phyloP scores from a whole-genome alignment of 148 eudicot genomes.

The Selenicereus undatus region DNA sequence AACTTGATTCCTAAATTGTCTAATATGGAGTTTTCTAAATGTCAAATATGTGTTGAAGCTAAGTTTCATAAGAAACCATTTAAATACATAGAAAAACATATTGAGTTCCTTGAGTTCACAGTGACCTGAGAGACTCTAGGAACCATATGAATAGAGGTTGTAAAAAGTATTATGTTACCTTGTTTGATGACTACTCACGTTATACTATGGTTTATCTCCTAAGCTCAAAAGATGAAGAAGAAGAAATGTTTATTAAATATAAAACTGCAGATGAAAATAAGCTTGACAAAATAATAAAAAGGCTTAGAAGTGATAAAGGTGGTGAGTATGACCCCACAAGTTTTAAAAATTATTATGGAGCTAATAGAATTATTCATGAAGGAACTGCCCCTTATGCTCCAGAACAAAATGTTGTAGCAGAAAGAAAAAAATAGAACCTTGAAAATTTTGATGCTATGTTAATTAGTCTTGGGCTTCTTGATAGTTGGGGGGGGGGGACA shows the following conservation, averaged over 20 bases:
- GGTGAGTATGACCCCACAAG: background rate
- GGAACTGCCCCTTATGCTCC: background rate
- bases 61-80: too few species aligned
- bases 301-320: too few species aligned
- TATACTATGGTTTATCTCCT: background rate
- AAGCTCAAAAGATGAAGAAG: background rate
- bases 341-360: background rate
- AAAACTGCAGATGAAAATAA: background rate
- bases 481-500: background rate
- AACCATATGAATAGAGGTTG: background rate
- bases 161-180: background rate
- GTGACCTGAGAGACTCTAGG: background rate
- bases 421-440: background rate
- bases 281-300: background rate
- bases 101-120: background rate
- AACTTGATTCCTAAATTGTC: too few species aligned
- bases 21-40: too few species aligned
- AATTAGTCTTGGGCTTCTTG: background rate
- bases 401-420: background rate
- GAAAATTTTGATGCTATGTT: background rate
- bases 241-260: background rate
- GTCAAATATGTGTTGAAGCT: too few species aligned
- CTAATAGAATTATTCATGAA: background rate
- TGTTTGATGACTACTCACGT: background rate
- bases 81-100: too few species aligned